Evolutionary conservation across 1,284 basidiomycete genomes (phyloP), one percentile per base, ranked within the genome.

Genomic region (Cutaneotrichosporon sp.): DNA sequence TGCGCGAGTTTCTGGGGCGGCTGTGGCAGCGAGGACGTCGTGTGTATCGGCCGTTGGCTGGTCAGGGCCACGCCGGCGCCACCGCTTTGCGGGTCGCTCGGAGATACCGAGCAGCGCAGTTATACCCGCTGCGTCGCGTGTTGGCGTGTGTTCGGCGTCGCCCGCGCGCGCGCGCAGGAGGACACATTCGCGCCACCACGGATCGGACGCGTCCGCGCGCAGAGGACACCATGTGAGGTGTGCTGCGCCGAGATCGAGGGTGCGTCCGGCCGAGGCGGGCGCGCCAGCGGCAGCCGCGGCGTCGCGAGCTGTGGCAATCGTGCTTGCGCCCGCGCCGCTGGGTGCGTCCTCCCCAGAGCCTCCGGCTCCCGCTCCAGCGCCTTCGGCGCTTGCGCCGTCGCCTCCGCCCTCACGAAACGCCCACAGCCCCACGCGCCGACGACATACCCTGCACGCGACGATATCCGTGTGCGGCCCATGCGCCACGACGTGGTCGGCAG

Each of bases 221-320:
- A 70, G 51, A 15, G 70, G 69, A 56, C 70, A 73, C 70, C 70
- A 73, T 12, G 20, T 46, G 15, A 64, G 42, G 54, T 73, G 70
- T 44, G 66, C 64, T 10, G 48, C 46, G 1, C 59, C 43, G 22
- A 68, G 30, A 51, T 70, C 64, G n/a, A 71, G 60, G 10, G n/a
- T 42, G 47, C 52, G n/a, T n/a, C n/a, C n/a, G n/a, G n/a, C n/a
- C n/a, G n/a, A n/a, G n/a, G n/a, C n/a, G n/a, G n/a, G n/a, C n/a
- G n/a, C n/a, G n/a, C n/a, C n/a, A n/a, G n/a, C n/a, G n/a, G n/a
- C n/a, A n/a, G n/a, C n/a, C n/a, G n/a, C n/a, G n/a, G n/a, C n/a
- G n/a, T n/a, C n/a, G n/a, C n/a, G 50, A 10, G 26, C 26, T 30
- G 26, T 30, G 26, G 26, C 26, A 2, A 17, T n/a, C n/a, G n/a